Conservation (phyloP, 257 asterid genomes). For the Fraxinus anomala region DNA sequence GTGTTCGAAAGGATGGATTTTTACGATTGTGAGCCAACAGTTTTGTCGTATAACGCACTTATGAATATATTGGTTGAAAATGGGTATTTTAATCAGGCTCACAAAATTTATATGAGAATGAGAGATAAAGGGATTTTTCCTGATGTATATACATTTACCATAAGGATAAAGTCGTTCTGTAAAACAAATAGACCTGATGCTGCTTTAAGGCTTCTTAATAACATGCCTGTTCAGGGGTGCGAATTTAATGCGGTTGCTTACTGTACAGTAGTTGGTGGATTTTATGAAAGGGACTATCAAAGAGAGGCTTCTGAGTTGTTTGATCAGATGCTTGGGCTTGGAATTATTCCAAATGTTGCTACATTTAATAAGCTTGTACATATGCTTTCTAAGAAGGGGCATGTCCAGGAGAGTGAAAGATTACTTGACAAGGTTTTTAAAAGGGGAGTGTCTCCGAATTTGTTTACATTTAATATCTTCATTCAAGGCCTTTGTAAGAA, state of each 20-base stretch:
- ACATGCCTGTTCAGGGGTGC: slow-evolving; percentile 79
- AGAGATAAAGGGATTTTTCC: slow-evolving; percentile 67
- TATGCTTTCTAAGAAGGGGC: slow-evolving; percentile 78
- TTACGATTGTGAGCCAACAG: slow-evolving; percentile 71
- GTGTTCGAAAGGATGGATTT: slow-evolving; percentile 95
- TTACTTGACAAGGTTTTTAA: slow-evolving; percentile 75
- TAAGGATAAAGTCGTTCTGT: slow-evolving; percentile 87
- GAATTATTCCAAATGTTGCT: slow-evolving; percentile 60
- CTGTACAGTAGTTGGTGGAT: slow-evolving; percentile 77
- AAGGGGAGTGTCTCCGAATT: slow-evolving; percentile 73
- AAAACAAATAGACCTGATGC: slow-evolving; percentile 71
- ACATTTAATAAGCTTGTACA: slow-evolving; percentile 78
- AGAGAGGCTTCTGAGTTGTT: slow-evolving; percentile 65
- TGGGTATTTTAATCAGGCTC: slow-evolving; percentile 76
- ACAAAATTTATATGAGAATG: slow-evolving; percentile 85
- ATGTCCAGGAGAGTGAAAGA: slow-evolving; percentile 63
- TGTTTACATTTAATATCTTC: slow-evolving; percentile 76
- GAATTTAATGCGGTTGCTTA: slow-evolving; percentile 70
- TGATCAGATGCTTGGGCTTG: slow-evolving; percentile 66
- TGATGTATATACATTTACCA: slow-evolving; percentile 79
- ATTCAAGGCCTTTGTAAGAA: slow-evolving; percentile 80
- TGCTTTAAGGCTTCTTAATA: slow-evolving; percentile 83
- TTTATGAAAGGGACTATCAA: slow-evolving; percentile 55
- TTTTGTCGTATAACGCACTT: slow-evolving; percentile 63
- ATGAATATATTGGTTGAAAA: slow-evolving; percentile 86